Conservation (phyloP, 306 rosid species). For the Cicer chorassanicum region DNA sequence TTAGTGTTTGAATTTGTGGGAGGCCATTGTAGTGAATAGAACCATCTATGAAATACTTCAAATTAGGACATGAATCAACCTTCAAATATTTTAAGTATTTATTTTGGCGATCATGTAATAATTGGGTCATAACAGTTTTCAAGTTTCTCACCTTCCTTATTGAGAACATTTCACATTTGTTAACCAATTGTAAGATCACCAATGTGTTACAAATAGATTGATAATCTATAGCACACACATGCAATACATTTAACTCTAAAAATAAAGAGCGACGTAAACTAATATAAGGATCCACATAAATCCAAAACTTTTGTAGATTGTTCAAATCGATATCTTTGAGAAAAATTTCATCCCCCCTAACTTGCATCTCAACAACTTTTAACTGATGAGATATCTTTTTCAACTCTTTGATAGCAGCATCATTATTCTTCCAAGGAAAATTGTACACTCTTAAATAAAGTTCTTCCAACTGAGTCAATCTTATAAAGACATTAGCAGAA, state of each 20-base stretch:
- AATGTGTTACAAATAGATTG: not conserved
- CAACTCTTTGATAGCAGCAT: constrained; percentile 18
- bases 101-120: constrained; percentile 11
- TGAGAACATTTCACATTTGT: constrained; percentile 33
- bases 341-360: not conserved
- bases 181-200: not conserved
- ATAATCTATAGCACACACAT: not conserved
- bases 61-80: not conserved
- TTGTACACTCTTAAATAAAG: constrained; percentile 30
- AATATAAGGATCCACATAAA: not conserved
- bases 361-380: constrained; percentile 34
- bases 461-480: constrained; percentile 38
- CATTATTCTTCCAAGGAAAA: constrained; percentile 17
- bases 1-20: constrained; percentile 16
- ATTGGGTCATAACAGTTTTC: constrained; percentile 22
- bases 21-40: not conserved
- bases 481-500: constrained; percentile 22
- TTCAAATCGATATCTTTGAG: constrained; percentile 3
- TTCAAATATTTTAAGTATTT: constrained; percentile 24
- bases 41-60: constrained; percentile 20
- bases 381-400: not conserved
- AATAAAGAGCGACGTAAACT: not conserved
- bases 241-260: constrained; percentile 26
- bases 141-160: not conserved
- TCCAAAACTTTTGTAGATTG: constrained; percentile 19